Conservation (phyloP, 441 rosid species). For the Omphalea diandra region DNA sequence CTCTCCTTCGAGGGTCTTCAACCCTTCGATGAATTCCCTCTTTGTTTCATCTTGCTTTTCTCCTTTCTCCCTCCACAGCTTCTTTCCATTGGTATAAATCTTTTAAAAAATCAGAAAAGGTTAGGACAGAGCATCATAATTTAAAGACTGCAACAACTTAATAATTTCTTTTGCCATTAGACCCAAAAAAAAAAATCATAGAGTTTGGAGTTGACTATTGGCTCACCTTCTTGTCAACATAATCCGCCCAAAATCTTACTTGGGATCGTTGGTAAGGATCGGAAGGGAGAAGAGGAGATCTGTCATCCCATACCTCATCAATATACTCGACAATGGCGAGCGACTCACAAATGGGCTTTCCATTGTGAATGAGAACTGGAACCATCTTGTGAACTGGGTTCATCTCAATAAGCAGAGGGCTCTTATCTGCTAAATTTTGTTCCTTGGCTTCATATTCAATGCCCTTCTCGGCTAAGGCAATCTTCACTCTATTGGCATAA, state of each 20-base stretch:
- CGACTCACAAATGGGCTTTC: background rate
- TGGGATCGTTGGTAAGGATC: background rate
- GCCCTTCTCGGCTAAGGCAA: conserved; percentile 1
- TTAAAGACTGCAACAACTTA: too few species aligned
- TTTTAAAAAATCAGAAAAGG: background rate
- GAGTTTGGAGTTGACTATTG: background rate
- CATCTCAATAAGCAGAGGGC: background rate
- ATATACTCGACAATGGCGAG: conserved; percentile 13
- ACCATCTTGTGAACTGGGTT: conserved; percentile 1
- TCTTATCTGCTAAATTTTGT: background rate
- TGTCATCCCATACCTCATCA: conserved; percentile 17
- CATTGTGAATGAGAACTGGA: background rate
- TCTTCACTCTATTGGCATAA: conserved; percentile 7
- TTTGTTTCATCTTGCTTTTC: conserved; percentile 38
- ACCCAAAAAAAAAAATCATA: too few species aligned
- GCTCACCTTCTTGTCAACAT: conserved; percentile 5
- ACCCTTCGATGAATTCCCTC: conserved; percentile 22
- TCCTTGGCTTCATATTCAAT: background rate
- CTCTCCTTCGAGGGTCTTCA: conserved; percentile 31
- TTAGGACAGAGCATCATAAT: background rate
- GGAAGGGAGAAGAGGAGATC: background rate
- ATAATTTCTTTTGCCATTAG: too few species aligned
- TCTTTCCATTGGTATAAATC: conserved; percentile 21
- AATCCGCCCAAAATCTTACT: conserved; percentile 12
- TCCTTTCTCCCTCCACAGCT: conserved; percentile 33